Evolutionary conservation across 2,329 filamentous ascomycete species (phyloP).

Genomic region (Claviceps quebecensis): DNA sequence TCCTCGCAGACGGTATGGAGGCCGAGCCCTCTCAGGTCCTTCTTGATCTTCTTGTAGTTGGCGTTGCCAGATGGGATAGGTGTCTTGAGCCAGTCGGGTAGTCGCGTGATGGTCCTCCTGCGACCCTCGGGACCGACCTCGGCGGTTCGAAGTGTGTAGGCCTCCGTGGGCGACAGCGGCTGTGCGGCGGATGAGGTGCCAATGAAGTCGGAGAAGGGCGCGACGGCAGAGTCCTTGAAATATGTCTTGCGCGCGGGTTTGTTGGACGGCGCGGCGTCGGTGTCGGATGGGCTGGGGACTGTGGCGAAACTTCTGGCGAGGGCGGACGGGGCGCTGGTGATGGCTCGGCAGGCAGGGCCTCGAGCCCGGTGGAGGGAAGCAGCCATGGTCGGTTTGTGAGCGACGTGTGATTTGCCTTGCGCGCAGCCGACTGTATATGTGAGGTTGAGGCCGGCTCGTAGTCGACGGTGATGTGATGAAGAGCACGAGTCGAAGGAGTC

Average conservation of each 20-base stretch:
- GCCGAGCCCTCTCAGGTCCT: conserved; percentile 75
- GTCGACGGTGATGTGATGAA: not conserved
- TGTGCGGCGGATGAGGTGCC: conserved; percentile 24
- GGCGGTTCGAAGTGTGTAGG: conserved; percentile 46
- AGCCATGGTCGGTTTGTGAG: conserved; percentile 16
- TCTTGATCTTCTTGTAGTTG: conserved; percentile 91
- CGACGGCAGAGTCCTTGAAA: conserved; percentile 45
- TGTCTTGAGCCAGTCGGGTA: conserved; percentile 93
- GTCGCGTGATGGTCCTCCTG: conserved; percentile 52
- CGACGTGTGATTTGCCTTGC: not conserved
- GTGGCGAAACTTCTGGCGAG: conserved; percentile 31
- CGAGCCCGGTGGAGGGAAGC: conserved; percentile 28
- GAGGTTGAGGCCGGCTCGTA: no score
- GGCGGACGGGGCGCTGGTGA: conserved; percentile 18
- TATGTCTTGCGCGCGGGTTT: conserved; percentile 30
- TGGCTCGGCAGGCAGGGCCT: conserved; percentile 27
- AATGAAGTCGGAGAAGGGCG: conserved; percentile 45
- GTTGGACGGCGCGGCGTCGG: conserved; percentile 10
- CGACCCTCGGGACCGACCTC: conserved; percentile 49
- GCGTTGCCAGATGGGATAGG: conserved; percentile 68
- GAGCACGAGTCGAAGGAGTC: no score
- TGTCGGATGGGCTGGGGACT: conserved; percentile 21
- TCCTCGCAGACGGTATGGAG: conserved; percentile 97
- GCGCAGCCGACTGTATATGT: not conserved
- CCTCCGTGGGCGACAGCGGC: conserved; percentile 36